Evolutionary conservation across 2,329 filamentous ascomycete species (phyloP).

Genomic region (Waltergamsia citrina): DNA sequence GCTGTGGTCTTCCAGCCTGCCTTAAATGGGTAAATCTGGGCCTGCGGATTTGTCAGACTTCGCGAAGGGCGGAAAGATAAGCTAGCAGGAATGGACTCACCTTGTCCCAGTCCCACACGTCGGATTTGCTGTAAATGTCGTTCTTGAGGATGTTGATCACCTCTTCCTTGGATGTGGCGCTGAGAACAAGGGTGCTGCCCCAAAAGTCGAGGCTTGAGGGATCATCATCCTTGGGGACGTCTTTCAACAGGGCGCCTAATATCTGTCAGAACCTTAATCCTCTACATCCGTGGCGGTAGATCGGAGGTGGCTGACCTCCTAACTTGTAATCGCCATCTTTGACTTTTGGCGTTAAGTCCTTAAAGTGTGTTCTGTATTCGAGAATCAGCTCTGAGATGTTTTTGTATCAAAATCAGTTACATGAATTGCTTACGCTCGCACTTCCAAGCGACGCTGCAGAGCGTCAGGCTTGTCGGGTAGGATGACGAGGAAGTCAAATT

Average conservation of each 20-base stretch:
- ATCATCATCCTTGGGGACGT: conserved; percentile 53
- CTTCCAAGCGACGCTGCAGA: conserved; percentile 51
- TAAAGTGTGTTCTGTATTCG: conserved; percentile 38
- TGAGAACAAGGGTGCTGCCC: conserved; percentile 61
- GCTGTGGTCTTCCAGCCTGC: conserved; percentile 22
- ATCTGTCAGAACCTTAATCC: background rate
- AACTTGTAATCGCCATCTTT: conserved; percentile 51
- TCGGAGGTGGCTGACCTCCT: conserved; percentile 42
- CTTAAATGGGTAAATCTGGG: conserved; percentile 41
- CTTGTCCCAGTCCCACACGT: conserved; percentile 75
- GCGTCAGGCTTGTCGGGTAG: conserved; percentile 56
- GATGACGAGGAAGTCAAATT: conserved; percentile 58
- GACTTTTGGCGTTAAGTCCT: conserved; percentile 38
- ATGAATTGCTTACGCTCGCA: conserved; percentile 43
- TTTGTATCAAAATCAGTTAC: too few relatives aligned
- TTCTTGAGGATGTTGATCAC: conserved; percentile 55
- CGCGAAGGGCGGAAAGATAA: too few relatives aligned
- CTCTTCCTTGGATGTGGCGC: conserved; percentile 61
- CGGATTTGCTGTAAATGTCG: conserved; percentile 62
- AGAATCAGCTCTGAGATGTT: background rate
- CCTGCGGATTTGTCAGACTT: conserved; percentile 14
- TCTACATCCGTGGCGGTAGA: background rate
- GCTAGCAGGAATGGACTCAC: too few relatives aligned
- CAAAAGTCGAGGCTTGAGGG: conserved; percentile 55
- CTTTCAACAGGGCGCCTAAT: conserved; percentile 61